phyloP scores from a whole-genome alignment of 2,329 filamentous ascomycete species.

The Leptoxyphium fumago region DNA sequence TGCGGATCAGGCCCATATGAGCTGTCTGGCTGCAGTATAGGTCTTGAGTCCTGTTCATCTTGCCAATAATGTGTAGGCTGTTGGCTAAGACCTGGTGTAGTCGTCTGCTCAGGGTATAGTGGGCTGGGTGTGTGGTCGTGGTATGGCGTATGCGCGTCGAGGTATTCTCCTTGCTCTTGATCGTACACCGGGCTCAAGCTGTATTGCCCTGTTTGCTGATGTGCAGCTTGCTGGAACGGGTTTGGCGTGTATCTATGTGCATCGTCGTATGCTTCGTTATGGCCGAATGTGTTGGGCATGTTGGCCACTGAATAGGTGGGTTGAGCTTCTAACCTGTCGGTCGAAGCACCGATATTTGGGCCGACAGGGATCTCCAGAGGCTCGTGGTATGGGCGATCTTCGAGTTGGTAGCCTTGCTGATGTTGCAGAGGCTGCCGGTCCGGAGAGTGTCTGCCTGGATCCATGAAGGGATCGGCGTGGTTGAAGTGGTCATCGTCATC shows the following conservation, averaged over 20 bases:
- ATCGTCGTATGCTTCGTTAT: slow-evolving; percentile 46
- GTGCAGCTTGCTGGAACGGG: slow-evolving; percentile 24
- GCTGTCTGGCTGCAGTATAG: slow-evolving; percentile 56
- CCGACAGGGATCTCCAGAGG: slow-evolving; percentile 58
- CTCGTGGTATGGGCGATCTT: slow-evolving; percentile 55
- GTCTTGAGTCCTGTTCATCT: slow-evolving; percentile 53
- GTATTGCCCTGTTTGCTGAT: slow-evolving; percentile 39
- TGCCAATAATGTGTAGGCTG: slow-evolving; percentile 41
- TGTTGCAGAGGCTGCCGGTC: slow-evolving; percentile 59
- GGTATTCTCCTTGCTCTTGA: slow-evolving; percentile 41
- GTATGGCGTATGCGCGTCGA: slow-evolving; percentile 41
- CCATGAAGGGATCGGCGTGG: slow-evolving; percentile 28
- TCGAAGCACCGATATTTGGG: slow-evolving; percentile 43
- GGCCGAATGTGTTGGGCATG: slow-evolving; percentile 47
- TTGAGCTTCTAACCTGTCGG: slow-evolving; percentile 68
- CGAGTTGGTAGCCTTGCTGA: slow-evolving; percentile 65
- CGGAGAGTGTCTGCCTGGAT: slow-evolving; percentile 36
- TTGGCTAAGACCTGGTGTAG: slow-evolving; percentile 6
- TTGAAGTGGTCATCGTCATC: slow-evolving; percentile 14
- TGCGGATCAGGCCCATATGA: slow-evolving; percentile 47
- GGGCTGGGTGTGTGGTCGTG: slow-evolving; percentile 25
- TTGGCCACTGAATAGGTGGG: slow-evolving; percentile 67
- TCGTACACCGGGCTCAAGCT: slow-evolving; percentile 54
- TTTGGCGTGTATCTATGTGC: slow-evolving; percentile 28
- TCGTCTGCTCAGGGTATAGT: slow-evolving; percentile 9